Evolutionary conservation across 2,329 filamentous ascomycete genomes (phyloP), one percentile per base, ranked within the genome.

Genomic region (Cytospora chrysosperma): DNA sequence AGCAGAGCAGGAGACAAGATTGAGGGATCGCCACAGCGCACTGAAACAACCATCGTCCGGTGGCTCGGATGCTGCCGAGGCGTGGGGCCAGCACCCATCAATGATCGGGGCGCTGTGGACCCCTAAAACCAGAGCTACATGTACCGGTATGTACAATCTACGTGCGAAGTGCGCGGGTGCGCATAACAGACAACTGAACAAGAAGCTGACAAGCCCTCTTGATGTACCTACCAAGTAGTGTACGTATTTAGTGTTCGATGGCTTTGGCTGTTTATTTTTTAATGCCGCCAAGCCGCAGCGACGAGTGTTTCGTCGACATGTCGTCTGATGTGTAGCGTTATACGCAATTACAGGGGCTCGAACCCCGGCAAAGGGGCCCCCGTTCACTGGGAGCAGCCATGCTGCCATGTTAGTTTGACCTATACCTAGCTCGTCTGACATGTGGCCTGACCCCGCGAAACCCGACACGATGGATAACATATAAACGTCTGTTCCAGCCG

Each of bases 361-460:
- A 50, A 53, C 62, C 58, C 62, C 61, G 58, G 32, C 19, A 47
- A 53, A 58, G 40, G 53, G 60, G 53, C 9, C 58, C 49, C 37
- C 53, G 24, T 21, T 12, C 27, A 55, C 50, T 30, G n/a, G n/a
- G 6, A 7, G 19, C 49, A 40, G 17, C 17, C 4, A 3, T n/a
- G n/a, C n/a, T n/a, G n/a, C n/a, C n/a, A n/a, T 6, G 37, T 15
- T 17, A 40, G 37, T 40, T 34, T 13, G 12, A 34, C 34, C 28
- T n/a, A n/a, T n/a, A n/a, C n/a, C n/a, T n/a, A n/a, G n/a, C n/a
- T 64, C 52, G 62, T 56, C 59, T 56, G 62, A 62, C 62, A 62
- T 57, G 62, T 64, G 62, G 62, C 19, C 59, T 57, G 62, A 62
- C 62, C 40, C 53, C 47, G 50, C 52, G 30, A 21, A 47, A 53